Evolutionary conservation across 345 rosid genomes (phyloP), one percentile per base, ranked within the genome.

Genomic region (Lepidium aucheri): DNA sequence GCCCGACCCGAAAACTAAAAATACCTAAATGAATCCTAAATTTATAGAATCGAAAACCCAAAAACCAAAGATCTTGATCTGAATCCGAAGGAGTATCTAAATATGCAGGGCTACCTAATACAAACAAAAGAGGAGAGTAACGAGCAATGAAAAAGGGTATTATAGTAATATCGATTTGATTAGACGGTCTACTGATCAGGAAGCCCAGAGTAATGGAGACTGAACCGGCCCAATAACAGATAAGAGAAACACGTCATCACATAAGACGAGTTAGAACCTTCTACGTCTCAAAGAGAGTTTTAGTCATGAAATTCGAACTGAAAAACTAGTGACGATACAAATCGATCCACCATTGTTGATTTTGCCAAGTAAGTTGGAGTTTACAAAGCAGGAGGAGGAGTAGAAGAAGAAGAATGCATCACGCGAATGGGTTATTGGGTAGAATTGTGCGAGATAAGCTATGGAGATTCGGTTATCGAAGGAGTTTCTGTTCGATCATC

Each of bases 401-500:
- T 56, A 11, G 63, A 64, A 40, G 38, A 42, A 18, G 33, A 45
- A 8, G 24, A 45, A 81, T 83, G 91, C 78, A 69, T 36, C 58
- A 73, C 42, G 78, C 41, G 42, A 78, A 36, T 42, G 56, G 51
- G 20, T 69, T 81, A 17, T 47, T 81, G 8, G 5, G 55, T 16
- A 47, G 84, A 73, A 71, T 84, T 39, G 46, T 58, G 35, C 51
- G 75, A 47, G 38, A 73, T 14, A 50, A 59, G 32, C 68, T 22
- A 18, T 57, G 66, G 67, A 52, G 49, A 42, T 53, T 55, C 68
- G 28, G n/a, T 33, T 15, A 16, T 52, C 24, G 47, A 69, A 69
- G 81, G 38, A 76, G 62, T 61, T 73, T 78, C 47, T 84, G 82
- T 30, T 78, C 87, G 11, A 63, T 67, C 41, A 11, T 77, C n/a